Evolutionary conservation across 2,329 filamentous ascomycete genomes (phyloP).

Genomic region (Ophioceras dolichostomum): DNA sequence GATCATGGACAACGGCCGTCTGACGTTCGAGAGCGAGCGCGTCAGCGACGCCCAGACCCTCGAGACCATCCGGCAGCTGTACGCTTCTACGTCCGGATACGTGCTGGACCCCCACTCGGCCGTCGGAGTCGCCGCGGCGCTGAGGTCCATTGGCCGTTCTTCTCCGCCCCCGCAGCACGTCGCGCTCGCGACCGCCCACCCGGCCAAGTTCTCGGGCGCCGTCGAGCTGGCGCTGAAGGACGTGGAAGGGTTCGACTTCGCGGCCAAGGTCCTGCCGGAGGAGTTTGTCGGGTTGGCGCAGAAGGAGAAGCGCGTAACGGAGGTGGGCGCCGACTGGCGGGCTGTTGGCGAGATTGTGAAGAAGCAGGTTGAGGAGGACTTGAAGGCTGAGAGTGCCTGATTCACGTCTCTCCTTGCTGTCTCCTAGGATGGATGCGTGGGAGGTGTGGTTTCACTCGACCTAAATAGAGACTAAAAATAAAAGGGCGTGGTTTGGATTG

Average conservation of each 20-base stretch:
- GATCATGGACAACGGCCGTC: slow-evolving; percentile 58
- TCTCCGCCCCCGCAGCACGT: slow-evolving; percentile 53
- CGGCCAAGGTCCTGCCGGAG: slow-evolving; percentile 58
- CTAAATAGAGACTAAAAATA: no score
- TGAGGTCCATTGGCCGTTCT: slow-evolving; percentile 50
- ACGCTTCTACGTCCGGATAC: slow-evolving; percentile 37
- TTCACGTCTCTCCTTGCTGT: no score
- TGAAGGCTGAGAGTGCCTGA: slow-evolving; percentile 15
- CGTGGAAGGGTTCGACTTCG: slow-evolving; percentile 63
- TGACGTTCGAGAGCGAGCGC: slow-evolving; percentile 71
- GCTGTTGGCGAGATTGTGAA: slow-evolving; percentile 65
- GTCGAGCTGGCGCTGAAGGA: slow-evolving; percentile 68
- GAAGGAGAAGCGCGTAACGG: slow-evolving; percentile 61
- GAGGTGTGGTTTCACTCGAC: background rate
- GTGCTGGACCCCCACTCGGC: slow-evolving; percentile 89
- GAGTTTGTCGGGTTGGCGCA: slow-evolving; percentile 73
- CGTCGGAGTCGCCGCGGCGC: slow-evolving; percentile 68
- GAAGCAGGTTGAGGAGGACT: slow-evolving; percentile 57
- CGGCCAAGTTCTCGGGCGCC: slow-evolving; percentile 83
- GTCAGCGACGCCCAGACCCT: slow-evolving; percentile 56
- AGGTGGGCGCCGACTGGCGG: slow-evolving; percentile 60
- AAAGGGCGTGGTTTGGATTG: no score
- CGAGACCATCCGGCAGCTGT: slow-evolving; percentile 48
- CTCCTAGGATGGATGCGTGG: background rate
- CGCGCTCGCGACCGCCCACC: slow-evolving; percentile 84